phyloP scores from a whole-genome alignment of 108 stramenopile genomes.

The Nitzschia inconspicua region DNA sequence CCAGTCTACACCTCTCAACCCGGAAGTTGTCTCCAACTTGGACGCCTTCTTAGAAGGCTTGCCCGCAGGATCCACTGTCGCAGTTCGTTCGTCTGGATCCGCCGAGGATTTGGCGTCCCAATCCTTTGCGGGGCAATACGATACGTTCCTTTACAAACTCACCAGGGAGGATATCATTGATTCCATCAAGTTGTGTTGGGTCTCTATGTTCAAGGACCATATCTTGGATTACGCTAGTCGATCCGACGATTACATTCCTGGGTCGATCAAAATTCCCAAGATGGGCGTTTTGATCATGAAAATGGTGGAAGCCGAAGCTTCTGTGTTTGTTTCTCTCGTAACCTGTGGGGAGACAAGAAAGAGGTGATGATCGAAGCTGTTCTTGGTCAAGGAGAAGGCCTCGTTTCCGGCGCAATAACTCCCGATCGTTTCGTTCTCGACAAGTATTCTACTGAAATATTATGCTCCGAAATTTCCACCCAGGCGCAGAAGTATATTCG shows the following conservation, averaged over 20 bases:
- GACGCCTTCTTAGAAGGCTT: background rate
- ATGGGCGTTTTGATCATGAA: slow-evolving; percentile 18
- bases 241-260: slow-evolving; percentile 2
- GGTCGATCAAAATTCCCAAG: background rate
- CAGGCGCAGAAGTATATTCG: slow-evolving; percentile 20
- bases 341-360: slow-evolving; percentile 10
- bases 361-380: slow-evolving; percentile 14
- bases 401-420: slow-evolving; percentile 7
- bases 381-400: slow-evolving; percentile 11
- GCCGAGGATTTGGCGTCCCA: slow-evolving; percentile 46
- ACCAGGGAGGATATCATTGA: slow-evolving; percentile 14
- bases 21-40: slow-evolving; percentile 11
- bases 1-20: slow-evolving; percentile 5
- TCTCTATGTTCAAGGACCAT: slow-evolving; percentile 21
- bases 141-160: slow-evolving; percentile 30
- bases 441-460: slow-evolving; percentile 3
- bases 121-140: slow-evolving; percentile 44
- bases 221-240: slow-evolving; percentile 16
- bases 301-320: slow-evolving; percentile 18
- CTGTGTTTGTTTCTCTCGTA: slow-evolving; percentile 5
- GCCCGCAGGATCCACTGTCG: slow-evolving; percentile 16
- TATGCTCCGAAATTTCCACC: background rate
- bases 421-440: slow-evolving; percentile 11
- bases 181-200: slow-evolving; percentile 21
- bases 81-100: slow-evolving; percentile 41